These are phyloP conservation scores for Mycothermus thermophilus DNA, from an alignment of 495 filamentous ascomycete species.

Conservation along the genomic window DNA sequence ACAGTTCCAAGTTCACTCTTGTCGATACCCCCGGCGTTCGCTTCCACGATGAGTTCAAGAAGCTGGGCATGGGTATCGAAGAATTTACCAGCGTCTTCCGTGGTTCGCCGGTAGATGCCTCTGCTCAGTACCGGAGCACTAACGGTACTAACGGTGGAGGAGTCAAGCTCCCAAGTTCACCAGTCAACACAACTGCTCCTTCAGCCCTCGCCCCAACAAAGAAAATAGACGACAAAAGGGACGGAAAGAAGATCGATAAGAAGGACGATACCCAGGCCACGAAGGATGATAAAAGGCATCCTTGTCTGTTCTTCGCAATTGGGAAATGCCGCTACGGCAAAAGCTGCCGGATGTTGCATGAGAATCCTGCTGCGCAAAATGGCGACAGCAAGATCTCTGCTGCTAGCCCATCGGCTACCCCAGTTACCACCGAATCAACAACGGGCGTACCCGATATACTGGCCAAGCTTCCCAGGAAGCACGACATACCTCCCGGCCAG, in stretches of 20 bases:
- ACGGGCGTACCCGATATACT: background rate
- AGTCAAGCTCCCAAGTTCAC: background rate
- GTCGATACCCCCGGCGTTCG: constrained; percentile 25
- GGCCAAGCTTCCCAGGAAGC: background rate
- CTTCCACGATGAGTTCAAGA: constrained; percentile 19
- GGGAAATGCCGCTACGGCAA: constrained; percentile 6
- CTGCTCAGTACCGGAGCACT: background rate
- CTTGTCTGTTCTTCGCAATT: constrained; percentile 1
- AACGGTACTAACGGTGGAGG: background rate
- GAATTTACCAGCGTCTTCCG: constrained; percentile 35
- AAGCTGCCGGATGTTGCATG: constrained; percentile 3
- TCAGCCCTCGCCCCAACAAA: too few species aligned
- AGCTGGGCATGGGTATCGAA: constrained; percentile 24
- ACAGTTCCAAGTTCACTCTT: constrained; percentile 36
- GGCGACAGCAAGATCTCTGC: background rate
- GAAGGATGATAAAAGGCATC: background rate
- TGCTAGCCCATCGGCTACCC: background rate
- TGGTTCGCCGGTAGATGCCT: constrained; percentile 16
- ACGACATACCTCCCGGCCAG: background rate
- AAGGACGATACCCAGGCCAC: background rate
- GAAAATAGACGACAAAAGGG: too few species aligned
- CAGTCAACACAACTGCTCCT: background rate
- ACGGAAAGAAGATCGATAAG: too few species aligned
- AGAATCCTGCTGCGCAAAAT: background rate
- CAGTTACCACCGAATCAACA: background rate